Conservation (phyloP, 2,329 filamentous ascomycete genomes). For the Ceratocystis lukuohia region DNA sequence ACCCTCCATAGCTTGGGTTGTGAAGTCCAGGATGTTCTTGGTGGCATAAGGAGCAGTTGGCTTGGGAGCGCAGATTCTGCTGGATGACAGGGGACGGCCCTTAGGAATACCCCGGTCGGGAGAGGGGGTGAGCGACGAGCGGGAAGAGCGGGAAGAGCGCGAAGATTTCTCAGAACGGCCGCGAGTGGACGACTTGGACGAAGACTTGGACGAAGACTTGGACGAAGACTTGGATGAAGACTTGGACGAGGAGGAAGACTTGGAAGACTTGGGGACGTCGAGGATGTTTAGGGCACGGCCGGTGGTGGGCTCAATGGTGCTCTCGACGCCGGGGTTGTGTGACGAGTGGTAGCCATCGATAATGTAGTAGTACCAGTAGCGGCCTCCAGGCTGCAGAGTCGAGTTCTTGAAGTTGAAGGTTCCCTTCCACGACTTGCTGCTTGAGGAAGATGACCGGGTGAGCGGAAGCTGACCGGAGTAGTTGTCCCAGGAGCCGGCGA, state of each 20-base stretch:
- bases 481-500: slow-evolving; percentile 97
- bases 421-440: slow-evolving; percentile 86
- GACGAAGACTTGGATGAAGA: slow-evolving; percentile 29
- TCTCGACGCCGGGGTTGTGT: slow-evolving; percentile 83
- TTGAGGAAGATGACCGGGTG: slow-evolving; percentile 60
- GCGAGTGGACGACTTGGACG: slow-evolving; percentile 34
- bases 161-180: slow-evolving; percentile 30
- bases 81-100: slow-evolving; percentile 75
- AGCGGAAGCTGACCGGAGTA: slow-evolving; percentile 90
- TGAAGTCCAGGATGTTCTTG: slow-evolving; percentile 64
- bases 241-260: slow-evolving; percentile 31
- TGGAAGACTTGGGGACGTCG: slow-evolving; percentile 56
- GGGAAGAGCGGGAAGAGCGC: slow-evolving; percentile 37
- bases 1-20: slow-evolving; percentile 59
- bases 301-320: slow-evolving; percentile 88
- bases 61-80: slow-evolving; percentile 82
- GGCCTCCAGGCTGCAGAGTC: slow-evolving; percentile 73
- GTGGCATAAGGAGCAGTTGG: slow-evolving; percentile 79
- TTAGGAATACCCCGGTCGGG: slow-evolving; percentile 61
- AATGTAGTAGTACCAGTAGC: slow-evolving; percentile 99
- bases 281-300: slow-evolving; percentile 96
- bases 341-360: slow-evolving; percentile 97
- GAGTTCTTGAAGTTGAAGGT: slow-evolving; percentile 89
- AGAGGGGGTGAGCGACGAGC: slow-evolving; percentile 33
- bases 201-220: background rate